Conservation (phyloP, 495 filamentous ascomycete genomes). For the Penicillium flavigenum region DNA sequence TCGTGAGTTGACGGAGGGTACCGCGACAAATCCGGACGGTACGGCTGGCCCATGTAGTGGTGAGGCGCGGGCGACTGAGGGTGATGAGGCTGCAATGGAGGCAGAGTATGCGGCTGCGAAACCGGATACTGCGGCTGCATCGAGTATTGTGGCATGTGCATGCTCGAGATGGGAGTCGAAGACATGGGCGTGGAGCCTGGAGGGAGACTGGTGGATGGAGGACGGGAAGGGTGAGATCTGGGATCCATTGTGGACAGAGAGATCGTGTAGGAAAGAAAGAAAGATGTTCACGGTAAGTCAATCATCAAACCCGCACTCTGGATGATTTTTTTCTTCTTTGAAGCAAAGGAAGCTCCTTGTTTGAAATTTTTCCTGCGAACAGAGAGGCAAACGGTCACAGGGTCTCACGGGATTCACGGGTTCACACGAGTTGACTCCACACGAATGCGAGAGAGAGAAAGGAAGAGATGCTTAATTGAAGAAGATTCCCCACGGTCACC, state of each 20-base stretch:
- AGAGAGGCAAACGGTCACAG: slow-evolving; percentile 22
- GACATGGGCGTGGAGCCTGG: slow-evolving; percentile 51
- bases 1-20: slow-evolving; percentile 63
- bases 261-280: slow-evolving; percentile 26
- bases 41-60: slow-evolving; percentile 57
- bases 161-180: slow-evolving; percentile 46
- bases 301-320: slow-evolving; percentile 43
- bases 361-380: slow-evolving; percentile 28
- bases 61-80: slow-evolving; percentile 47
- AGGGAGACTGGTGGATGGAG: slow-evolving; percentile 56
- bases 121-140: slow-evolving; percentile 60
- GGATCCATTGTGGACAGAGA: slow-evolving; percentile 49
- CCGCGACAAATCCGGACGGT: slow-evolving; percentile 64
- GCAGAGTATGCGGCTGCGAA: slow-evolving; percentile 65
- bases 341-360: slow-evolving; percentile 22
- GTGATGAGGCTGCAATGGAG: slow-evolving; percentile 65
- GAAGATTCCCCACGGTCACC: slow-evolving; percentile 46
- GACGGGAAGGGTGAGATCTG: slow-evolving; percentile 55
- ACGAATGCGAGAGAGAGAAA: slow-evolving; percentile 19
- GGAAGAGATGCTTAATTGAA: slow-evolving; percentile 45
- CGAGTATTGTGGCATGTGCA: slow-evolving; percentile 51
- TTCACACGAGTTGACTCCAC: slow-evolving; percentile 20
- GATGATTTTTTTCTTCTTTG: slow-evolving; percentile 14
- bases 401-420: neutral
- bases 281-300: slow-evolving; percentile 43